phyloP scores from a whole-genome alignment of 73 alveolate genomes.

The Stentor coeruleus region DNA sequence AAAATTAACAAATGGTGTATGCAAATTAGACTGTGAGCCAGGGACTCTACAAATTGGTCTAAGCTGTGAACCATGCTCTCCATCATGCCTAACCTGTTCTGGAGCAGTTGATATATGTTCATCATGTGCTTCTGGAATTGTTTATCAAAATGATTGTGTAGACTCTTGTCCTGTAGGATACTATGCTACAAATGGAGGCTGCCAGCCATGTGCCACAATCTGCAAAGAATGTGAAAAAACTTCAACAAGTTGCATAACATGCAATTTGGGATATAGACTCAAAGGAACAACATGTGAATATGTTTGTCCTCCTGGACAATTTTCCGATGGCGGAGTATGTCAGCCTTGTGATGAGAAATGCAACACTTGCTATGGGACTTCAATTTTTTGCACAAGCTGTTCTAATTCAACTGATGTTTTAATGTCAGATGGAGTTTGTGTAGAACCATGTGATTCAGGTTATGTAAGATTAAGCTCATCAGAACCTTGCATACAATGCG shows the following conservation, averaged over 20 bases:
- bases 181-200: neutral
- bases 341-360: neutral
- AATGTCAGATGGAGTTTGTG: neutral
- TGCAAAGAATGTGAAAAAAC: neutral
- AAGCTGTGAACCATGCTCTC: neutral
- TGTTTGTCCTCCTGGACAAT: neutral
- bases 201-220: neutral
- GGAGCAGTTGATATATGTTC: neutral
- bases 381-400: slow-evolving; percentile 21
- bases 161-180: neutral
- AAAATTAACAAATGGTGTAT: neutral
- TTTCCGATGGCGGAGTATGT: slow-evolving; percentile 5
- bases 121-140: slow-evolving; percentile 5
- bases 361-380: neutral
- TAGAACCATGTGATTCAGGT: slow-evolving; percentile 14
- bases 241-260: neutral
- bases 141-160: slow-evolving; percentile 9
- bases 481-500: neutral
- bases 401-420: neutral
- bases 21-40: neutral
- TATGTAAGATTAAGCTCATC: neutral
- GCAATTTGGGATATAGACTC: neutral
- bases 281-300: neutral
- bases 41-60: neutral
- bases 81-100: slow-evolving; percentile 3